Evolutionary conservation across 129 eudicot species (phyloP).

Genomic region (Gnaphalium uliginosum): DNA sequence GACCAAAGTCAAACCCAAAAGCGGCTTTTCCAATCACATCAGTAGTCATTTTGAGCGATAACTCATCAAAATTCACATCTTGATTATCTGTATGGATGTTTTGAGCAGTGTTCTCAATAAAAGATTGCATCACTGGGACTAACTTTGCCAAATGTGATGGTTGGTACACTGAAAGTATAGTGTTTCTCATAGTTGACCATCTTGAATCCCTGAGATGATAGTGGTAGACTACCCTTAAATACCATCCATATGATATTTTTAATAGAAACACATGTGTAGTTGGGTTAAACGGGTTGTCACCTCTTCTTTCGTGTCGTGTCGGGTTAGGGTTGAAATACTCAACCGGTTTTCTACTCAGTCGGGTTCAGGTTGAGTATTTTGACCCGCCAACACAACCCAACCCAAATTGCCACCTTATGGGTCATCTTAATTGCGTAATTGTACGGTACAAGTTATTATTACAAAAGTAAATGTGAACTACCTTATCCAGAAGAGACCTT

Average conservation of each 20-base stretch:
- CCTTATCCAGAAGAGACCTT: conserved; percentile 90
- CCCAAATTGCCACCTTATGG: background rate
- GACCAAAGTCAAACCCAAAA: conserved; percentile 86
- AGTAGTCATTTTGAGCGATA: conserved; percentile 76
- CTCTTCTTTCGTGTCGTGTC: no score
- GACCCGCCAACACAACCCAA: no score
- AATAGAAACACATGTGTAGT: background rate
- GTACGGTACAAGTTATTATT: no score
- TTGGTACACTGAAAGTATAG: conserved; percentile 86
- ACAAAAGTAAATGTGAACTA: conserved; percentile 21
- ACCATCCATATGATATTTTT: background rate
- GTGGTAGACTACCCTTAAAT: background rate
- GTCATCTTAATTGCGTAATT: background rate
- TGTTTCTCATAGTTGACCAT: conserved; percentile 96
- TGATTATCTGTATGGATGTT: conserved; percentile 40
- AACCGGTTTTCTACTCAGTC: no score
- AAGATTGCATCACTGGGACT: conserved; percentile 81
- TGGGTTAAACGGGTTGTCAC: background rate
- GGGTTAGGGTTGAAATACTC: no score
- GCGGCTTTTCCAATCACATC: conserved; percentile 93
- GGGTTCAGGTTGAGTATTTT: no score
- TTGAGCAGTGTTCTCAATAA: conserved; percentile 51
- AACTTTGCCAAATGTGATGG: conserved; percentile 86
- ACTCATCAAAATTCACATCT: conserved; percentile 56
- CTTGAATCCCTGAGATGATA: conserved; percentile 68